Conservation (phyloP, 371 early-diverging fungal genomes). For the Mucor mucedo region DNA sequence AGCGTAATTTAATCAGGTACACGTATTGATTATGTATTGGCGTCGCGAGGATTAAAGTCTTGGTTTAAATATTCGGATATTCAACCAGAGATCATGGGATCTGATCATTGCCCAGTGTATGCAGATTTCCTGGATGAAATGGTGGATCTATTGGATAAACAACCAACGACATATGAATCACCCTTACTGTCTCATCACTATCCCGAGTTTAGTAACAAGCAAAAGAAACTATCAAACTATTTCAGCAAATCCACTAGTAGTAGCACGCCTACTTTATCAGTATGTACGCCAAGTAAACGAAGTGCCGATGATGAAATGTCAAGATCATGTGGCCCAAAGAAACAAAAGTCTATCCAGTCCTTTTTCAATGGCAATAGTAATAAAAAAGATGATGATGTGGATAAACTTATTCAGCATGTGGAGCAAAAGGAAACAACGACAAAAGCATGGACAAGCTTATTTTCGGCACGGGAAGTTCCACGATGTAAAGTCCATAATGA, state of each 20-base stretch:
- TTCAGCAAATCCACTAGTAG: slow-evolving; percentile 24
- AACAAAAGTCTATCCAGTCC: background rate
- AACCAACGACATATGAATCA: slow-evolving; percentile 35
- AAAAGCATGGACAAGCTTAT: slow-evolving; percentile 61
- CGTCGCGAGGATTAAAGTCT: slow-evolving; percentile 56
- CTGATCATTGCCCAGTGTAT: slow-evolving; percentile 91
- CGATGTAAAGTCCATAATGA: slow-evolving; percentile 68
- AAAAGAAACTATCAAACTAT: slow-evolving; percentile 60
- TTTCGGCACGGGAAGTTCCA: slow-evolving; percentile 58
- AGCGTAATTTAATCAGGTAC: slow-evolving; percentile 43
- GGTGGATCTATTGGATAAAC: slow-evolving; percentile 24
- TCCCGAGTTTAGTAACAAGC: slow-evolving; percentile 65
- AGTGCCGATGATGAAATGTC: background rate
- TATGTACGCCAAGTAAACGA: background rate
- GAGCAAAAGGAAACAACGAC: background rate
- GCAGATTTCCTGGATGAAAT: slow-evolving; percentile 49
- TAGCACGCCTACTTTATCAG: background rate
- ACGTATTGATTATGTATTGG: slow-evolving; percentile 85
- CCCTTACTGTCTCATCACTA: slow-evolving; percentile 27
- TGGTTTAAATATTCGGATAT: slow-evolving; percentile 67
- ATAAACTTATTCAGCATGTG: background rate
- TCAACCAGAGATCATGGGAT: slow-evolving; percentile 70
- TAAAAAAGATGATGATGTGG: background rate
- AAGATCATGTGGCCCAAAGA: background rate
- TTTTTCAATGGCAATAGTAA: background rate